These are phyloP conservation scores for Phytophthora brassicae DNA, from an alignment of 352 stramenopile species.

Conservation along the genomic window DNA sequence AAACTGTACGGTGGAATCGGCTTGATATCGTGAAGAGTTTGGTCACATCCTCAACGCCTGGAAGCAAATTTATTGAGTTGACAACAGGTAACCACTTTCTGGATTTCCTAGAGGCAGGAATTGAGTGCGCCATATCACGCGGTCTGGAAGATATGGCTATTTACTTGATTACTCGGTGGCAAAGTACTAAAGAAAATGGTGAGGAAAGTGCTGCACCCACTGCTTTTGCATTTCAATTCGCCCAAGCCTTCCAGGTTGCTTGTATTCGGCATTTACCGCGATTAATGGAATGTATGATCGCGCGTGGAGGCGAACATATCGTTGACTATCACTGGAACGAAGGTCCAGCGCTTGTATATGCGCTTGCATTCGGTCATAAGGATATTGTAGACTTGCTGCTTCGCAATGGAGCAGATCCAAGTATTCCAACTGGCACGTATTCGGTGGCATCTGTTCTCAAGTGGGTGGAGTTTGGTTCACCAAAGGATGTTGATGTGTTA, in stretches of 20 bases:
- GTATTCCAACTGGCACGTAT: constrained; percentile 50
- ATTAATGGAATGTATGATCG: constrained; percentile 55
- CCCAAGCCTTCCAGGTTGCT: constrained; percentile 57
- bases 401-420: constrained; percentile 45
- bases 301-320: constrained; percentile 53
- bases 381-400: constrained; percentile 39
- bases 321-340: constrained; percentile 65
- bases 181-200: constrained; percentile 45
- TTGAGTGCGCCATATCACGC: constrained; percentile 59
- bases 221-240: constrained; percentile 73
- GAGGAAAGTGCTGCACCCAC: constrained; percentile 28
- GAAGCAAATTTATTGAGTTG: constrained; percentile 11
- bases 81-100: constrained; percentile 41
- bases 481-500: constrained; percentile 27
- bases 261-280: constrained; percentile 51
- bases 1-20: constrained; percentile 62
- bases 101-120: constrained; percentile 59
- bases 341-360: constrained; percentile 57
- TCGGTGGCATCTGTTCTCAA: constrained; percentile 59
- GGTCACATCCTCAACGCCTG: constrained; percentile 20
- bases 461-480: constrained; percentile 60
- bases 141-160: constrained; percentile 69
- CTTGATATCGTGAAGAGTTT: constrained; percentile 50
- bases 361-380: constrained; percentile 59
- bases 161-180: constrained; percentile 53